Conservation (phyloP, 352 stramenopile species). For the Saprolegnia diclina region DNA sequence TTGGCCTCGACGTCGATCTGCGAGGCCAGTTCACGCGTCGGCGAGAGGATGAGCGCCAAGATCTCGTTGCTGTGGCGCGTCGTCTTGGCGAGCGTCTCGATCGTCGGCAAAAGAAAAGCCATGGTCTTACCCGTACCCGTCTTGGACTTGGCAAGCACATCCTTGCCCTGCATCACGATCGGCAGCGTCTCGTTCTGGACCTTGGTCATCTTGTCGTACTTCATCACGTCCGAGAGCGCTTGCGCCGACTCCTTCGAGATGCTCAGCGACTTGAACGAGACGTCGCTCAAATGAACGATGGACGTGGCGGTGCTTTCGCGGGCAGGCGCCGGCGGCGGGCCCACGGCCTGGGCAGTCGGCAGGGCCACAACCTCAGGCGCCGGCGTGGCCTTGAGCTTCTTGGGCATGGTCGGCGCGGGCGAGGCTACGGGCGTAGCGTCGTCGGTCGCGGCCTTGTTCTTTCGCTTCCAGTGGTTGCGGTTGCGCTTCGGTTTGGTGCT, state of each 20-base stretch:
- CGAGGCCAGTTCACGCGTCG: conserved; percentile 84
- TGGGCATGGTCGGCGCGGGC: background rate
- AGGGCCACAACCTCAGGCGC: background rate
- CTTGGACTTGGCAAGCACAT: conserved; percentile 88
- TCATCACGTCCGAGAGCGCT: conserved; percentile 76
- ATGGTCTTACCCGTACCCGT: conserved; percentile 90
- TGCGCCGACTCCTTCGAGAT: conserved; percentile 55
- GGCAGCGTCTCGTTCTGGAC: conserved; percentile 86
- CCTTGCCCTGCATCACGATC: conserved; percentile 61
- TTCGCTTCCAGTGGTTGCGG: conserved; percentile 25
- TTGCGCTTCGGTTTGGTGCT: conserved; percentile 9
- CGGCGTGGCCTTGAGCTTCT: background rate
- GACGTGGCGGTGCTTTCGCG: conserved; percentile 4
- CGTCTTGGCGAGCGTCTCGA: conserved; percentile 71
- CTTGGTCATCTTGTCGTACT: conserved; percentile 84
- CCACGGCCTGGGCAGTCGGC: background rate
- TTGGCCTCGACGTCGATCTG: conserved; percentile 89
- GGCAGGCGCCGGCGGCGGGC: background rate
- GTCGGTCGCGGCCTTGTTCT: conserved; percentile 8
- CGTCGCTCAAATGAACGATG: conserved; percentile 42
- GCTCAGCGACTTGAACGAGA: conserved; percentile 46
- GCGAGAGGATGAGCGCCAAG: conserved; percentile 80
- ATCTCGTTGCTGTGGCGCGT: conserved; percentile 85
- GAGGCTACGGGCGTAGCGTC: background rate
- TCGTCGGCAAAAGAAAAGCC: conserved; percentile 80